Conservation (phyloP, 495 filamentous ascomycete species). For the Xylaria intraflava region DNA sequence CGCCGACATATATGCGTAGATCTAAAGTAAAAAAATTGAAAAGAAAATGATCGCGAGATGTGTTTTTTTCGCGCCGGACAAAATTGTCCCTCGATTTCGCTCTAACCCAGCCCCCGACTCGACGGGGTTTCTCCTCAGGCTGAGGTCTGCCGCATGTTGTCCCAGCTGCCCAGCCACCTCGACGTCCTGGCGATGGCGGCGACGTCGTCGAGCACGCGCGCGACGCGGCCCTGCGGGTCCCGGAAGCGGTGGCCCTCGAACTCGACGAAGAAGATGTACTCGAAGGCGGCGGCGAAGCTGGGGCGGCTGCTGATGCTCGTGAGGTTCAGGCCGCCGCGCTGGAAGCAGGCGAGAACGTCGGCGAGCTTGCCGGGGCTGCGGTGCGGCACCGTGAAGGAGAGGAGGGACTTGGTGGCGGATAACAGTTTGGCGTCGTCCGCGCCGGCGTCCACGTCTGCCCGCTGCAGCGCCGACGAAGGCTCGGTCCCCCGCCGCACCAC, state of each 20-base stretch:
- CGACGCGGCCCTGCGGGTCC: conserved; percentile 46
- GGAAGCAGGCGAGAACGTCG: conserved; percentile 72
- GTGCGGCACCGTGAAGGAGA: conserved; percentile 78
- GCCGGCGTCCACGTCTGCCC: conserved; percentile 9
- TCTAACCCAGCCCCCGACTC: not conserved
- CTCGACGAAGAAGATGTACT: conserved; percentile 94
- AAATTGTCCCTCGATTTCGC: not conserved
- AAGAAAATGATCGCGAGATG: no score
- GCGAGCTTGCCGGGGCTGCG: conserved; percentile 72
- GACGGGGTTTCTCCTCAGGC: no score
- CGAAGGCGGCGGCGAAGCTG: conserved; percentile 63
- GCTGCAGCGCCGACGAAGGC: not conserved
- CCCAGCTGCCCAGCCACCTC: conserved; percentile 53
- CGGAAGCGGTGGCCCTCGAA: conserved; percentile 55
- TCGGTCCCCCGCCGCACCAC: conserved; percentile 50
- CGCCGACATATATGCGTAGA: no score
- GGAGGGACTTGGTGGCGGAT: conserved; percentile 57
- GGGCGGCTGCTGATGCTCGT: conserved; percentile 88
- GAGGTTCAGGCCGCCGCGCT: conserved; percentile 63
- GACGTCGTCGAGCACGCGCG: conserved; percentile 40
- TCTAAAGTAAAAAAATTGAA: no score
- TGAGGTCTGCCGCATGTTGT: conserved; percentile 27
- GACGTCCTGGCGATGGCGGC: conserved; percentile 37
- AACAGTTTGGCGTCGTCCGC: conserved; percentile 10
- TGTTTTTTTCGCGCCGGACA: no score